A percentile compares a stretch with the other conserved stretches of the same genome.
These are phyloP conservation scores for Setaria viridis DNA, from an alignment of 202 grass and related monocot genomes.

Conservation along the genomic window DNA sequence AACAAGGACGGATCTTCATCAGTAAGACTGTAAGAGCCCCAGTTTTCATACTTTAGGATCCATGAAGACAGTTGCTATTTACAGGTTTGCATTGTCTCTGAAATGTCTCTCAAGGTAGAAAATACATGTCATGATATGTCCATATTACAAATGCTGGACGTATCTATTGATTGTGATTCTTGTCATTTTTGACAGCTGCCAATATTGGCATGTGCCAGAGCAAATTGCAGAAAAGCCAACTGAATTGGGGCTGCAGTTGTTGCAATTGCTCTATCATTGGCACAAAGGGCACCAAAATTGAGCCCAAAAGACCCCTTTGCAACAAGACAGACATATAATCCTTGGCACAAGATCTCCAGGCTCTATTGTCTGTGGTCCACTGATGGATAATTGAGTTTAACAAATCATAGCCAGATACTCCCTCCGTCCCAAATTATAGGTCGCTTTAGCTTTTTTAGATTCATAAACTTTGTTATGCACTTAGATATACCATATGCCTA, in stretches of 20 bases:
- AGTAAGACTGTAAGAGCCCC: slow-evolving; percentile 17
- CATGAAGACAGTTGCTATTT: slow-evolving; percentile 5
- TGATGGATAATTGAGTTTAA: slow-evolving; percentile 36
- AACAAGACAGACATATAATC: slow-evolving; percentile 50
- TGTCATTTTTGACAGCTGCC: slow-evolving; percentile 36
- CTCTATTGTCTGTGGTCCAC: slow-evolving; percentile 55
- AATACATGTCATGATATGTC: background rate
- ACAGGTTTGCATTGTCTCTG: background rate
- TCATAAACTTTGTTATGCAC: no score
- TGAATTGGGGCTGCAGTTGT: slow-evolving; percentile 54
- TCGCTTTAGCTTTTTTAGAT: no score
- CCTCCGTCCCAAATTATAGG: no score
- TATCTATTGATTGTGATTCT: slow-evolving; percentile 42
- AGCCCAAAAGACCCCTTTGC: slow-evolving; percentile 45
- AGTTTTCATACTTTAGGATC: slow-evolving; percentile 22
- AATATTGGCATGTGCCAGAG: slow-evolving; percentile 43
- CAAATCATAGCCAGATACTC: background rate
- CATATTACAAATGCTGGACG: slow-evolving; percentile 33
- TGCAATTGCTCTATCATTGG: slow-evolving; percentile 53
- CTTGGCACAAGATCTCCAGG: slow-evolving; percentile 32
- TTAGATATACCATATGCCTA: no score
- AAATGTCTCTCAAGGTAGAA: background rate
- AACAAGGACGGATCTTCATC: slow-evolving; percentile 33
- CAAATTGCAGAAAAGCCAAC: slow-evolving; percentile 64
- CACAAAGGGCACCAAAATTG: slow-evolving; percentile 45